Evolutionary conservation across 73 alveolate genomes (phyloP).

Genomic region (Tetrahymena malaccensis): DNA sequence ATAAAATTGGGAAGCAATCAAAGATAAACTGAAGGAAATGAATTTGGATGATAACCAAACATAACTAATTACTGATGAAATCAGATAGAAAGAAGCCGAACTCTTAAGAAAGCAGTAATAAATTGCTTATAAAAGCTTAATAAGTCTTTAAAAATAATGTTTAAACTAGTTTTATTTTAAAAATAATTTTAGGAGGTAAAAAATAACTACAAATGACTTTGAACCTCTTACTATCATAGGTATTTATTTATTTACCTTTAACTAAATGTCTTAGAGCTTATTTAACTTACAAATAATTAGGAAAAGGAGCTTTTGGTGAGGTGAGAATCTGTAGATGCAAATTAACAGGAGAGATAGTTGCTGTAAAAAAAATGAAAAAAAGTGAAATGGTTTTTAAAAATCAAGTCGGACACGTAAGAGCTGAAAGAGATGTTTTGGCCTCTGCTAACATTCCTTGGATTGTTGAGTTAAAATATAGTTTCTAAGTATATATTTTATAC

Average conservation of each 20-base stretch:
- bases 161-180: not conserved
- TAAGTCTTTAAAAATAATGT: not conserved
- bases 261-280: not conserved
- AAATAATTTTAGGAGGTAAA: conserved; percentile 26
- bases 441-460: conserved; percentile 40
- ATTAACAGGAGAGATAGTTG: conserved; percentile 51
- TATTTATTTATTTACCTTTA: too few relatives aligned
- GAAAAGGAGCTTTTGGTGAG: conserved; percentile 65
- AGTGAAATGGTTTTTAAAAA: conserved; percentile 56
- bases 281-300: conserved; percentile 9
- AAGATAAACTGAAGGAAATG: conserved; percentile 29
- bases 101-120: conserved; percentile 42
- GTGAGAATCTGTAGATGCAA: conserved; percentile 61
- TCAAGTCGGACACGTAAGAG: conserved; percentile 61
- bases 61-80: conserved; percentile 51
- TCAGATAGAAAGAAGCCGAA: conserved; percentile 48
- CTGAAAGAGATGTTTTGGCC: conserved; percentile 60
- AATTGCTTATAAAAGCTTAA: not conserved
- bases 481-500: conserved; percentile 10
- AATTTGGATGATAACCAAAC: conserved; percentile 40
- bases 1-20: conserved; percentile 44
- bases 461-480: conserved; percentile 30
- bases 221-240: conserved; percentile 56
- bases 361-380: conserved; percentile 63
- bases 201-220: conserved; percentile 38